A percentile compares a stretch with the other conserved stretches of the same genome.
These are phyloP conservation scores for Talaromyces sp. DNA, from an alignment of 2,329 filamentous ascomycete species.

Conservation along the genomic window DNA sequence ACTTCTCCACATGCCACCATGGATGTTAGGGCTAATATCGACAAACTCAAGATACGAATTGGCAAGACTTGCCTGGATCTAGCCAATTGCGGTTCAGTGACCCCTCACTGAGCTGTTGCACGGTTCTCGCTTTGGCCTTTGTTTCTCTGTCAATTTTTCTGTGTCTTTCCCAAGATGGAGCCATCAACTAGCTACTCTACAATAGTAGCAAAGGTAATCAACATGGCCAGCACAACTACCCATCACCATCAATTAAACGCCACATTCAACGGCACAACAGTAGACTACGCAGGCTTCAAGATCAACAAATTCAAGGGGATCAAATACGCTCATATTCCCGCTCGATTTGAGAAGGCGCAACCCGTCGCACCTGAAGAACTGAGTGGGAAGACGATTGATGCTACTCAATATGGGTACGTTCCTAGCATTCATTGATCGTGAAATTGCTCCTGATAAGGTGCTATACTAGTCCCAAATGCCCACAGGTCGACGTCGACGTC, in stretches of 20 bases:
- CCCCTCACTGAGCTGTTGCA: not conserved
- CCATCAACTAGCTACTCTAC: not conserved
- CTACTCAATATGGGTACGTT: conserved; percentile 33
- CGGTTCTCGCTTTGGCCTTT: not conserved
- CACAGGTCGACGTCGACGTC: conserved; percentile 42
- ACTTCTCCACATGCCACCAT: not conserved
- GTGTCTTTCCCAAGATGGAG: not conserved
- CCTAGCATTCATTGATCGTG: not conserved
- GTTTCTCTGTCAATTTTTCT: not conserved
- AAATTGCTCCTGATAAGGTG: not conserved
- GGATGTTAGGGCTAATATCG: not conserved
- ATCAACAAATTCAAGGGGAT: conserved; percentile 32
- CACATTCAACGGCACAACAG: conserved; percentile 28
- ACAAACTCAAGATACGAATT: not conserved
- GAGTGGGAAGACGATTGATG: conserved; percentile 31
- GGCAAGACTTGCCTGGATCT: not conserved
- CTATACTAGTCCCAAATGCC: conserved; percentile 39
- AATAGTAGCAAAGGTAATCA: not conserved
- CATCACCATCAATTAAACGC: conserved; percentile 27
- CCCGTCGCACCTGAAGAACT: conserved; percentile 23
- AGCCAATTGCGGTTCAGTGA: not conserved
- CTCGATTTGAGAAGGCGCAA: conserved; percentile 30
- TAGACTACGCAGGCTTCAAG: conserved; percentile 15
- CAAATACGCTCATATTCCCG: conserved; percentile 31
- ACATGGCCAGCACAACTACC: conserved; percentile 25